Base-by-base conservation (phyloP, 1,284 basidiomycete genomes). In the Athelia sp. region DNA sequence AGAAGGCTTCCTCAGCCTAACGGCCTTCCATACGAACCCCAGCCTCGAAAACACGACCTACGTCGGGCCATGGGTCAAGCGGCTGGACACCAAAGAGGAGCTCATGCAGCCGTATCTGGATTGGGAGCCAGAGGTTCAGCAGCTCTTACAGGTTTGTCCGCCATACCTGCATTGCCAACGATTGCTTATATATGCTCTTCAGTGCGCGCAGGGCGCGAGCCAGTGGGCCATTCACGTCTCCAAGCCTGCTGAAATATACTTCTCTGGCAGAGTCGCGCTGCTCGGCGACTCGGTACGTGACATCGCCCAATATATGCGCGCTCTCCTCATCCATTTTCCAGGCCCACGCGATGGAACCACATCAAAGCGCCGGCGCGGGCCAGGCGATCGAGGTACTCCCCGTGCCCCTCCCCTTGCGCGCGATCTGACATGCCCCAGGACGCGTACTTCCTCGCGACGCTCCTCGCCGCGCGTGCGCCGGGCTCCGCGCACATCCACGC, bases 111-210 rank as follows among this genome's bases (percentile, higher is more conserved):
- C 67, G 22, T 78, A 71, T 54, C 56, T 55, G n/a, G 56, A 60
- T 19, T 80, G 76, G 75, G 77, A 79, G 51, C 67, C 72, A 1
- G 72, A 75, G 43, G 73, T 75, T 3, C 67, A 68, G 48, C 62
- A 63, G 1, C 59, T 81, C 6, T 55, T 78, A n/a, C 62, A 73
- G 52, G 78, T 75, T 47, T 54, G 67, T 56, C 13, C 26, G 26
- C 13, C 13, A 13, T 13, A 29, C 26, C 26, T 13, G 13, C 13
- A 29, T 29, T 13, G 13, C 13, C 6, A 6, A 29, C 13, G 4
- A 4, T 29, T 29, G 26, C 26, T 29, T 13, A 29, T 13, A n/a
- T 29, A 13, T 29, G 26, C 13, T 29, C 13, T 13, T n/a, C 31
- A 54, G 55, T 61, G 59, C 44, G 62, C 69, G 26, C 61, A 65